Percentiles rank a stretch among this genome's conserved stretches.
Evolutionary conservation across 305 asterid species (phyloP).

Genomic region (Coffea humblotiana): DNA sequence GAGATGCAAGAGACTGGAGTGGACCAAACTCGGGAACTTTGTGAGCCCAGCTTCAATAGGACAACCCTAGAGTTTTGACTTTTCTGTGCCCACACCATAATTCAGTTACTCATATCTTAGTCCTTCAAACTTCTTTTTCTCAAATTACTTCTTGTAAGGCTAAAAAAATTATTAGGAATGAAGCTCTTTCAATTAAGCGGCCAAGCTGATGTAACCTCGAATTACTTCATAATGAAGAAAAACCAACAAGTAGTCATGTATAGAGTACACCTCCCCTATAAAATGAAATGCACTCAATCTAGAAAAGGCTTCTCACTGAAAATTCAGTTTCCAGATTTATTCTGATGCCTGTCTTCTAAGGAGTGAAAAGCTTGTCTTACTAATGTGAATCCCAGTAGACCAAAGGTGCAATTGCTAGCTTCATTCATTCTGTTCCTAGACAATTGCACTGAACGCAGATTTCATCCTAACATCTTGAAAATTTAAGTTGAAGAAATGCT

Average conservation of each 20-base stretch:
- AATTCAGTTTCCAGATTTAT: neutral
- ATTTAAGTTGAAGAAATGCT: neutral
- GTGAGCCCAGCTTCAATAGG: neutral
- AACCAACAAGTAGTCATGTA: neutral
- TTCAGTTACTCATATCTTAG: neutral
- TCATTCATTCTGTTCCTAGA: neutral
- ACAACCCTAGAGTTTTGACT: neutral
- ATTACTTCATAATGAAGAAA: neutral
- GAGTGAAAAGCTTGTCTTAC: neutral
- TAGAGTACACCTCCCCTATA: neutral
- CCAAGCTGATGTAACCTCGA: neutral
- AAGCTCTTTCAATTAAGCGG: neutral
- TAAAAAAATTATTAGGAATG: neutral
- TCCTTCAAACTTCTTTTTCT: neutral
- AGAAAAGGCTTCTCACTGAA: neutral
- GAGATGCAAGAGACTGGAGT: neutral
- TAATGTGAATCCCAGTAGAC: neutral
- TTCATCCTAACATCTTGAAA: neutral
- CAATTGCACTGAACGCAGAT: neutral
- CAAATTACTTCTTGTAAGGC: neutral
- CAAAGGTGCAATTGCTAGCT: neutral
- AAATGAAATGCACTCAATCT: neutral
- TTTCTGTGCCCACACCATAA: neutral
- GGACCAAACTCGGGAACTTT: neutral
- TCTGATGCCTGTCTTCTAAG: neutral